Evolutionary conservation across 176 grass and related monocot genomes (phyloP).

Genomic region (Ampelocalamus luodianensis): DNA sequence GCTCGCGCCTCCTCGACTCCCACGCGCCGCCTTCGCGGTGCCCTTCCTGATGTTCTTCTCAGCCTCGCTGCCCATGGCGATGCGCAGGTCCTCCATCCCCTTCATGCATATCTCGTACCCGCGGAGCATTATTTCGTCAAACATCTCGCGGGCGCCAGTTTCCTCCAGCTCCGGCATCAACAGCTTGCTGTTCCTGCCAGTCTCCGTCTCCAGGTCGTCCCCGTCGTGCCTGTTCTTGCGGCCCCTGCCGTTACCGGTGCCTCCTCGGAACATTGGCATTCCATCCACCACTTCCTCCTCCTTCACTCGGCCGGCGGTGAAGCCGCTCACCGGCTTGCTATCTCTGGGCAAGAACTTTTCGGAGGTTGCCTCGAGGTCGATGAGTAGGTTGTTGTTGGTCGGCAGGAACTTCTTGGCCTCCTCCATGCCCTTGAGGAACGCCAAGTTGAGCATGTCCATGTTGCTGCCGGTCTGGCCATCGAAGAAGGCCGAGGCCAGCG

Average conservation of each 20-base stretch:
- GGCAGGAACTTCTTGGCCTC: constrained; percentile 64
- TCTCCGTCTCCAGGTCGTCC: constrained; percentile 55
- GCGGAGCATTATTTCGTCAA: constrained; percentile 53
- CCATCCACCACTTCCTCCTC: constrained; percentile 7
- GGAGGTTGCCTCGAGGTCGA: constrained; percentile 21
- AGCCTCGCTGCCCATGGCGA: constrained; percentile 12
- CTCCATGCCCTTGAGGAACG: constrained; percentile 54
- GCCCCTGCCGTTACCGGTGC: background rate
- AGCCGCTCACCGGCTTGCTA: background rate
- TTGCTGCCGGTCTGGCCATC: background rate
- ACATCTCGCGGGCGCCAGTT: constrained; percentile 41
- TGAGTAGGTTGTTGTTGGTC: constrained; percentile 28
- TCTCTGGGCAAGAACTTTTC: constrained; percentile 8
- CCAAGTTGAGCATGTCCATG: constrained; percentile 46
- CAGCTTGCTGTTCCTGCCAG: constrained; percentile 56
- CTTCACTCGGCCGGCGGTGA: constrained; percentile 2
- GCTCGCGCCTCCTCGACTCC: background rate
- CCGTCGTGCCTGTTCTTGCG: constrained; percentile 40
- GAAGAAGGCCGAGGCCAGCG: constrained; percentile 37
- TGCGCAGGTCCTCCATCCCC: constrained; percentile 44
- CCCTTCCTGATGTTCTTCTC: constrained; percentile 10
- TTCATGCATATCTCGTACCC: constrained; percentile 8
- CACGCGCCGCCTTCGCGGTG: constrained; percentile 4
- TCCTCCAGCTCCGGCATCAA: constrained; percentile 48
- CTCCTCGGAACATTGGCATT: background rate